phyloP scores from a whole-genome alignment of 1,284 basidiomycete species.

The Puccinia horiana region DNA sequence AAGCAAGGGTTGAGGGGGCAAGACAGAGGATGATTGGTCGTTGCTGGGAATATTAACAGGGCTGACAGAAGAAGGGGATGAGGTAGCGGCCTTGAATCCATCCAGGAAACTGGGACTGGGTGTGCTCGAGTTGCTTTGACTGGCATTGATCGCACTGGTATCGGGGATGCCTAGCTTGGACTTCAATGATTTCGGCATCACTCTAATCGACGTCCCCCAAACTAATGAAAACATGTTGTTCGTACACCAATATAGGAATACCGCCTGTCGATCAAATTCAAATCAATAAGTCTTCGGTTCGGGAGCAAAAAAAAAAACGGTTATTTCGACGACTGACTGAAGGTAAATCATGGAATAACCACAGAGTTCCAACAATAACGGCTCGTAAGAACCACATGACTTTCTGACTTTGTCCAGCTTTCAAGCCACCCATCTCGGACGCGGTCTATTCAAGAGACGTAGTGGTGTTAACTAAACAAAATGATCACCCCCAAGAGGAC shows the following conservation, averaged over 20 bases:
- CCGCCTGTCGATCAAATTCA: conserved; percentile 20
- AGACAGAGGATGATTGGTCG: background rate
- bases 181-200: conserved; percentile 23
- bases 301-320: background rate
- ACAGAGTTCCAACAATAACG: conserved; percentile 33
- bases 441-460: conserved; percentile 16
- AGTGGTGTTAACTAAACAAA: background rate
- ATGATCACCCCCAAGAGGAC: no score
- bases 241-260: conserved; percentile 43
- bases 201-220: conserved; percentile 33
- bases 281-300: background rate
- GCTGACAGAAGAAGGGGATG: background rate
- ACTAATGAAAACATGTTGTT: conserved; percentile 42
- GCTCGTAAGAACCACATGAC: conserved; percentile 39
- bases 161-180: conserved; percentile 25
- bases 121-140: background rate
- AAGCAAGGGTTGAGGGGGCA: background rate
- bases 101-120: conserved; percentile 39
- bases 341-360: conserved; percentile 39
- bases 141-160: conserved; percentile 3
- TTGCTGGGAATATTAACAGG: background rate
- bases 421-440: conserved; percentile 45
- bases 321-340: conserved; percentile 15
- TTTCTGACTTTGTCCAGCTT: conserved; percentile 29
- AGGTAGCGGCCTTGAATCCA: conserved; percentile 22